Conservation (phyloP, 2,329 filamentous ascomycete genomes). For the Ascomycota sp. region DNA sequence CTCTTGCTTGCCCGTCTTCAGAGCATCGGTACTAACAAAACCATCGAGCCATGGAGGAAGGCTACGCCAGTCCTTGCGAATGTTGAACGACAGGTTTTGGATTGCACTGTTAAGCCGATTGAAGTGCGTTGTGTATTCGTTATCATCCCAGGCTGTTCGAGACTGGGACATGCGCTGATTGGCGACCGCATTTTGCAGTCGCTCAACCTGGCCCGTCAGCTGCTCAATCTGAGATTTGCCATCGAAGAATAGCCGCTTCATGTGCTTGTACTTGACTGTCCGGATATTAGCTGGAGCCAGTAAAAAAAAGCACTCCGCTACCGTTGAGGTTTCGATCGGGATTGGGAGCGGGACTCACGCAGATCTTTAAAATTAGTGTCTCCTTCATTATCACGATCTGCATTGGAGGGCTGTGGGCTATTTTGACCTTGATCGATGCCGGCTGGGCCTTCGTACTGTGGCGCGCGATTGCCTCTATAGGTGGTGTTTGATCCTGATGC, state of each 20-base stretch:
- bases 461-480: conserved; percentile 19
- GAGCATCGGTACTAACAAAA: conserved; percentile 67
- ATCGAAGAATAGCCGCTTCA: conserved; percentile 95
- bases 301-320: too few species aligned
- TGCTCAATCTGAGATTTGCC: conserved; percentile 82
- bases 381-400: conserved; percentile 22
- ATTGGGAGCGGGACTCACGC: conserved; percentile 19
- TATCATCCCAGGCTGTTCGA: conserved; percentile 84
- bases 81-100: conserved; percentile 86
- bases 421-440: conserved; percentile 27
- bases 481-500: conserved; percentile 13
- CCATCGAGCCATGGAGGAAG: conserved; percentile 63
- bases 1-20: conserved; percentile 79
- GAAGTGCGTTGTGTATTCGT: conserved; percentile 78
- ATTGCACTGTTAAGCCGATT: conserved; percentile 82
- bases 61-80: conserved; percentile 78
- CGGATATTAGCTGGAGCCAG: conserved; percentile 3
- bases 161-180: conserved; percentile 91
- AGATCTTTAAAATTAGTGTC: conserved; percentile 39
- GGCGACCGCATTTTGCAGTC: conserved; percentile 90
- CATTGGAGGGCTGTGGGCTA: conserved; percentile 31
- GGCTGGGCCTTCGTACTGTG: conserved; percentile 23
- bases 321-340: not conserved
- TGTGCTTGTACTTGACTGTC: conserved; percentile 91
- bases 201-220: conserved; percentile 72